Base-by-base conservation (phyloP, 805 yeast genomes). In the Candida manassasensis region DNA sequence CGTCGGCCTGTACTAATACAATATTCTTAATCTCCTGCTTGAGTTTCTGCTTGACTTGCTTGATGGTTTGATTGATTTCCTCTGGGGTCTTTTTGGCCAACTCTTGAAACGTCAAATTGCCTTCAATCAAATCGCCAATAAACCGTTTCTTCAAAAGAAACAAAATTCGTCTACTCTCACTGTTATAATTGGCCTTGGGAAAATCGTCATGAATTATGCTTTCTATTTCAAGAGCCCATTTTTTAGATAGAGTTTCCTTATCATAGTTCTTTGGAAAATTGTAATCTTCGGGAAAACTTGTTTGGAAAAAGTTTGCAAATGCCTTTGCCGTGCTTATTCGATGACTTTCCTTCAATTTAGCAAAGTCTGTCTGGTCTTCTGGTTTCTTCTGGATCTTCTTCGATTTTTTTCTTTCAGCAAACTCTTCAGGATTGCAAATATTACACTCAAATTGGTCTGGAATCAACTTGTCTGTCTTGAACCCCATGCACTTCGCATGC, bases 51-150 rank as follows among this genome's bases (percentile, higher is more conserved):
- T 42, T 41, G 13, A 42, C 30, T 73, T 69, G 44, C 75, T 80
- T 42, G 82, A 66, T 45, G 27, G 83, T 90, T 4, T 88, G 87
- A 49, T 85, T 87, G 64, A 89, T 72, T 46, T 89, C 90, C 47
- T 83, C 86, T 0, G 79, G 80, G 4, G 81, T 67, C 68, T 84
- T 66, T 21, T 63, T 67, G 3, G 81, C 88, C 29, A 87, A 63
- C 43, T 79, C 72, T 11, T 62, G 64, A 28, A 84, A 73, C 1
- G 76, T 60, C 18, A 85, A 59, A 14, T 68, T 63, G 19, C 75
- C 70, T 22, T 70, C 63, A 21, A 81, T 58, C 3, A 89, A 71
- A 38, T 80, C 76, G 18, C 63, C 61, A 45, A 86, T 72, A 29
- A 80, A 73, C 30, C 63, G 33, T 21, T 40, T 42, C 28, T 40